phyloP scores from a whole-genome alignment of 129 eudicot genomes.

The Mikania micrantha region DNA sequence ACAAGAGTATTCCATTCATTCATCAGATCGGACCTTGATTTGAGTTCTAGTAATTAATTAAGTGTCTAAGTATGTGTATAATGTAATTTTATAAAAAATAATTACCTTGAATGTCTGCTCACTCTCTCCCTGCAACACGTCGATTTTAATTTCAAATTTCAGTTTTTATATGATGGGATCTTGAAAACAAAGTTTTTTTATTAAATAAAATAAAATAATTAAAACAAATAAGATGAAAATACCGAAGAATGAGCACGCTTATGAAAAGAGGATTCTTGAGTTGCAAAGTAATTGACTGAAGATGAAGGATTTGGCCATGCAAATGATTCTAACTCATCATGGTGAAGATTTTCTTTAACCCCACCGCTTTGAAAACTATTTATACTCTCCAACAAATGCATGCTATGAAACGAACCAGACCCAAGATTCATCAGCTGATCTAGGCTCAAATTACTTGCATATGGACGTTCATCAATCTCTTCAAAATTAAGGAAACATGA shows the following conservation, averaged over 20 bases:
- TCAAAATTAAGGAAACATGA: constrained; percentile 68
- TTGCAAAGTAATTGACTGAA: constrained; percentile 16
- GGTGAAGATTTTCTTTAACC: constrained; percentile 16
- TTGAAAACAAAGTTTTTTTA: too few species aligned
- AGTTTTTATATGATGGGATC: neutral
- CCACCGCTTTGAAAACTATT: constrained; percentile 31
- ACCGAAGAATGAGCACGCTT: constrained; percentile 63
- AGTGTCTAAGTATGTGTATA: neutral
- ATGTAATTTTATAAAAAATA: neutral
- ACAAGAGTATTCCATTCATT: constrained; percentile 18
- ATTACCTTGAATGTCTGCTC: constrained; percentile 55
- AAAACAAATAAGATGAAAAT: neutral
- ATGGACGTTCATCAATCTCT: constrained; percentile 34
- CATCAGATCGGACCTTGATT: neutral
- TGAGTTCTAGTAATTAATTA: neutral
- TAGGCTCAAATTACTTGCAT: constrained; percentile 18
- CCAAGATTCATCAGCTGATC: constrained; percentile 27
- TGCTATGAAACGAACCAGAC: constrained; percentile 27
- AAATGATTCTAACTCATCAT: constrained; percentile 36
- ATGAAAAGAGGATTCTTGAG: constrained; percentile 42
- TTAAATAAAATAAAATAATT: neutral
- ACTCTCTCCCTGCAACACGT: constrained; percentile 49
- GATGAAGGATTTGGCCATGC: constrained; percentile 54
- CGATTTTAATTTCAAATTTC: neutral
- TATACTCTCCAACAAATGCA: constrained; percentile 33